Evolutionary conservation across 1,284 basidiomycete species (phyloP), one percentile per base, ranked within the genome.

Genomic region (Cryptococcus sp.): DNA sequence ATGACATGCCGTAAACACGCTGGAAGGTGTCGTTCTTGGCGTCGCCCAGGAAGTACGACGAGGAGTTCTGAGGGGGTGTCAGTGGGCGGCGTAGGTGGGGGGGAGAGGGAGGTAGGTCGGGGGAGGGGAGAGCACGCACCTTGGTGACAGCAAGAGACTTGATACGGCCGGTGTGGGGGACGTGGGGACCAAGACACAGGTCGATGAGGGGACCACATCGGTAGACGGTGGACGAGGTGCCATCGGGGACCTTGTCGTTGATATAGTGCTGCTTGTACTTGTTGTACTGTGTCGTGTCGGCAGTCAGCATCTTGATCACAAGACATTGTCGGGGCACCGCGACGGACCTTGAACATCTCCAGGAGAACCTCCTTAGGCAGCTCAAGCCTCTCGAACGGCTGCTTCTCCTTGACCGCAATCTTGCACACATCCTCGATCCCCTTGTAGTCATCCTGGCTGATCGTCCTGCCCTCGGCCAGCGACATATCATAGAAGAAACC

Each of bases 401-500:
- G 96, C 79, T 91, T 96, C 65, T 98, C 94, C 80, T 97, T 98
- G 77, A 97, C 83, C 4, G 90, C 92, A 52, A 80, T 81, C 72
- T 95, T 93, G 12, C 88, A 83, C 11, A 98, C 76, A 65, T 93
- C 92, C 76, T 99, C 96, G 24, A 99, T 83, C 5, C 86, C 80
- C 37, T 89, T 85, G 77, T 95, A 98, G 76, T 99, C 96, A 33
- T 85, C 77, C 59, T 84, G 84, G 42, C 83, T 82, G 40, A 97
- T 86, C 21, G 86, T 83, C 68, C 89, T 88, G 58, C 55, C 50
- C 38, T 73, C 73, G 44, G 69, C 74, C 46, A 79, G 62, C 39
- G 67, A 69, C 96, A 99, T 98, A 77, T 99, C 96, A 77, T 99
- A 98, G 83, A 96, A 99, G 84, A 99, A 99, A 15, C 96, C 96